phyloP scores from a whole-genome alignment of 495 filamentous ascomycete genomes.

The Paragyromitra xinjiangensis region DNA sequence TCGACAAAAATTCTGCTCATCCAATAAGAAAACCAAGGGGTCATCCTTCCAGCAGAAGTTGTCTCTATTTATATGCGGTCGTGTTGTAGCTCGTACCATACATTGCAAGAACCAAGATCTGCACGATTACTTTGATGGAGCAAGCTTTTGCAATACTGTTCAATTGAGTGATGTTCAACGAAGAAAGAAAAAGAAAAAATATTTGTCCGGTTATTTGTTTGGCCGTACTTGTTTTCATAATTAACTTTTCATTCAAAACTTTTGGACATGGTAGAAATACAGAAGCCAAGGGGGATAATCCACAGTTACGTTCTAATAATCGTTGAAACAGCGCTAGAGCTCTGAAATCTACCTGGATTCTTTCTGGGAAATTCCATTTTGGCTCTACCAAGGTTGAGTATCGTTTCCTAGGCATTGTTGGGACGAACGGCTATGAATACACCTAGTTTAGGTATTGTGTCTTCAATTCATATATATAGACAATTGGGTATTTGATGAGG shows the following conservation, averaged over 20 bases:
- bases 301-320: not conserved
- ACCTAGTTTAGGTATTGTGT: not conserved
- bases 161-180: too few relatives aligned
- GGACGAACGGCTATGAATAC: not conserved
- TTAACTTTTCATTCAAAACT: constrained; percentile 3
- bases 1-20: not conserved
- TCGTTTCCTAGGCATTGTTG: not conserved
- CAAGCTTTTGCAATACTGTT: not conserved
- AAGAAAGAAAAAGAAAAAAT: not conserved
- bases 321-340: not conserved
- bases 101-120: not conserved
- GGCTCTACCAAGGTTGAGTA: not conserved
- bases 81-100: constrained; percentile 6
- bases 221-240: not conserved
- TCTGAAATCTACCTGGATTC: not conserved
- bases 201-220: not conserved
- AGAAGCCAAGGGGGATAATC: not conserved
- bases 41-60: constrained; percentile 1
- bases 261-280: not conserved
- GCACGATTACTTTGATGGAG: not conserved
- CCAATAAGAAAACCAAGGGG: constrained; percentile 16
- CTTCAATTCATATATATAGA: not conserved
- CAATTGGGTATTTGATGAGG: not conserved
- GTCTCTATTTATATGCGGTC: constrained; percentile 6
- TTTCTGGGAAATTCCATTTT: not conserved